Conservation (phyloP, 345 rosid species). For the Aquilaria sinensis region DNA sequence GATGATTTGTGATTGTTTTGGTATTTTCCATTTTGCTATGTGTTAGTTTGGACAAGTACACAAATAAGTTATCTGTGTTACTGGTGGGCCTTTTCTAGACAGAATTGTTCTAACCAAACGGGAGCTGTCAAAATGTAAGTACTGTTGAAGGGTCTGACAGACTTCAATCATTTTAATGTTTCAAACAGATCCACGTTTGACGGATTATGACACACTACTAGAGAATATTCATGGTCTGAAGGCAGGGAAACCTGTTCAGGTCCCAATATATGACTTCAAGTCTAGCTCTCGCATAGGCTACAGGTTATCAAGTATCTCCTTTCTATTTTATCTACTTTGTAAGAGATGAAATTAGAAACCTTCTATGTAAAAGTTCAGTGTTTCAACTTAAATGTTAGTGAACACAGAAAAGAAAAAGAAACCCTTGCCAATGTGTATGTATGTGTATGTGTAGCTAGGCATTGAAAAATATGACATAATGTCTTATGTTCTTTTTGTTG, state of each 20-base stretch:
- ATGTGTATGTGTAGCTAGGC: too few relatives aligned
- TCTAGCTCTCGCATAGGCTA: constrained; percentile 81
- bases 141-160: constrained; percentile 11
- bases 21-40: too few relatives aligned
- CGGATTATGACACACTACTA: constrained; percentile 88
- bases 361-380: constrained; percentile 4
- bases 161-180: constrained; percentile 23
- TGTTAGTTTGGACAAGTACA: too few relatives aligned
- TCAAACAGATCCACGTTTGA: constrained; percentile 89
- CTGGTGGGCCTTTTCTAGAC: too few relatives aligned
- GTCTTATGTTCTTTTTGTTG: constrained; percentile 10
- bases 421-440: background rate
- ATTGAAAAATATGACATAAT: too few relatives aligned
- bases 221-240: constrained; percentile 74
- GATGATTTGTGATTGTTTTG: too few relatives aligned
- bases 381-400: constrained; percentile 4
- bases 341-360: constrained; percentile 1
- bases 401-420: background rate
- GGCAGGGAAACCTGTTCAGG: constrained; percentile 85
- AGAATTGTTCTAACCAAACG: too few relatives aligned
- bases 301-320: constrained; percentile 43
- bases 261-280: constrained; percentile 94
- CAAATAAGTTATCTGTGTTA: too few relatives aligned
- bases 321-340: constrained; percentile 1
- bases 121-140: too few relatives aligned